A percentile compares a stretch with the other conserved stretches of the same genome.
These are phyloP conservation scores for Diospyros kaki DNA, from an alignment of 148 eudicot genomes.

Conservation along the genomic window DNA sequence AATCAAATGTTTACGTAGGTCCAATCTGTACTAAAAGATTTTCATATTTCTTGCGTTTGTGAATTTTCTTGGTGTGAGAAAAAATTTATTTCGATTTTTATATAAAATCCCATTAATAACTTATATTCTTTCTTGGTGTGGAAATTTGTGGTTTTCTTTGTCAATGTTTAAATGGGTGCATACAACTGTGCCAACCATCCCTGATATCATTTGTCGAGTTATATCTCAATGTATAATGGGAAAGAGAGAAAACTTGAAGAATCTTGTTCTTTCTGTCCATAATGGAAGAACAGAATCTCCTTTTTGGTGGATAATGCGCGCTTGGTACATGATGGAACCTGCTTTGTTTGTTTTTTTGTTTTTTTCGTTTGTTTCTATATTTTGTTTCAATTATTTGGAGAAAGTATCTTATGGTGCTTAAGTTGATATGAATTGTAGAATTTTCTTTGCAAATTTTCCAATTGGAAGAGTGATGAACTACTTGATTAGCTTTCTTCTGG, in stretches of 20 bases:
- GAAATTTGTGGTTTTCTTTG: constrained; percentile 1
- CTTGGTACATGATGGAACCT: not conserved
- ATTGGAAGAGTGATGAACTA: no score
- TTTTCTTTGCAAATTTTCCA: no score
- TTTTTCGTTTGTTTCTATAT: not conserved
- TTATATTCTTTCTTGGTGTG: not conserved
- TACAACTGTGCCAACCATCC: not conserved
- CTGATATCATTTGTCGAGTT: not conserved
- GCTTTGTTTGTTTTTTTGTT: not conserved
- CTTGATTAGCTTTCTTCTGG: not conserved
- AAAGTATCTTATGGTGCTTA: no score
- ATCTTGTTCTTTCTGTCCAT: constrained; percentile 7
- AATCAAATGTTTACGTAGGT: not conserved
- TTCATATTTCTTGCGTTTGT: constrained; percentile 13
- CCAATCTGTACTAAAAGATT: not conserved
- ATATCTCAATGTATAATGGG: not conserved
- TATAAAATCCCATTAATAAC: not conserved
- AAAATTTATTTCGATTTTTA: not conserved
- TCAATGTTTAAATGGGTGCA: not conserved
- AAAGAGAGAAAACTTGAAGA: not conserved
- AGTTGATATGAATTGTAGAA: no score
- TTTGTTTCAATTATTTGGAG: no score
- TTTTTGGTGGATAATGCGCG: not conserved
- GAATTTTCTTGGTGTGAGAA: not conserved
- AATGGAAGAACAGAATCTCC: not conserved